phyloP scores from a whole-genome alignment of 306 rosid genomes.

The Trifolium fragiferum region DNA sequence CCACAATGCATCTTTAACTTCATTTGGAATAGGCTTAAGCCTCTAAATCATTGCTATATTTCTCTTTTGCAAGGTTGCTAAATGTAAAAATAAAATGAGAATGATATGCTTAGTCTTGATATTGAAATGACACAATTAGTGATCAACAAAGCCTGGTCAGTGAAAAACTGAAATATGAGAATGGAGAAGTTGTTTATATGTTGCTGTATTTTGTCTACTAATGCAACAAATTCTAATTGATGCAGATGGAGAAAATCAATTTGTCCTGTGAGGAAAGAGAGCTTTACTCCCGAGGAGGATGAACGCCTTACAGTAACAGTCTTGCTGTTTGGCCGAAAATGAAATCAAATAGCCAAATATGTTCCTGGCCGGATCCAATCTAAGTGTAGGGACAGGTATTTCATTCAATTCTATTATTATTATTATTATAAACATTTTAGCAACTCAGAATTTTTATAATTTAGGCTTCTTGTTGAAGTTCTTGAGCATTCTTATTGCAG shows the following conservation, averaged over 20 bases:
- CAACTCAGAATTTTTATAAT: constrained; percentile 18
- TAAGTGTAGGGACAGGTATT: constrained; percentile 95
- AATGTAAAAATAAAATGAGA: constrained; percentile 15
- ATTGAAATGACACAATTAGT: constrained; percentile 8
- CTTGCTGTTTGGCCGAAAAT: constrained; percentile 84
- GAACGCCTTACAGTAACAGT: constrained; percentile 75
- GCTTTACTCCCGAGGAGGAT: constrained; percentile 78
- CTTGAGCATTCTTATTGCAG: constrained; percentile 55
- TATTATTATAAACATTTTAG: neutral
- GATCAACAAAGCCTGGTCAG: constrained; percentile 2
- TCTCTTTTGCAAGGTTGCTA: constrained; percentile 28
- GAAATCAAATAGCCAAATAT: constrained; percentile 84
- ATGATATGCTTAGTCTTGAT: neutral
- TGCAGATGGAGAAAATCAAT: constrained; percentile 88
- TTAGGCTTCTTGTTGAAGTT: constrained; percentile 37
- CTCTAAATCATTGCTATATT: neutral
- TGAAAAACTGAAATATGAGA: constrained; percentile 24
- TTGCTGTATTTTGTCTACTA: constrained; percentile 14
- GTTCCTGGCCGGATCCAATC: constrained; percentile 89
- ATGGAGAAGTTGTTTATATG: too few species aligned
- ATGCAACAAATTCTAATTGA: constrained; percentile 28
- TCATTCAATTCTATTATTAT: too few species aligned
- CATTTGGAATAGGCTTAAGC: constrained; percentile 3
- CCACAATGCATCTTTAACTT: neutral
- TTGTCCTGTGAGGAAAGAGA: constrained; percentile 75